phyloP scores from a whole-genome alignment of 169 alveolate species.

The Toxoplasma gondii region DNA sequence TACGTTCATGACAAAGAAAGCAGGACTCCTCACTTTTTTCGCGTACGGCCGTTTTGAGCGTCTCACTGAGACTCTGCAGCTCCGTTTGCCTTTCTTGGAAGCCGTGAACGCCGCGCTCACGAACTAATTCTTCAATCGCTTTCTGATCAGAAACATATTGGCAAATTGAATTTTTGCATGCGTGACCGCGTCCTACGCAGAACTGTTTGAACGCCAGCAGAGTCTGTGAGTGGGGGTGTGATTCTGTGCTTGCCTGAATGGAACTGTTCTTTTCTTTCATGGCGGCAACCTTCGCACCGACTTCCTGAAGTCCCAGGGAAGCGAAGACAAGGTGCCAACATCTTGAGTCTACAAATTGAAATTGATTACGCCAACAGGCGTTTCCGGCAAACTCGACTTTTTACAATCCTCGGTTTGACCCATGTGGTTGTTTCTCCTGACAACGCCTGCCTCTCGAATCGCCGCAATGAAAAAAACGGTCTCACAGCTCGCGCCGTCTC shows the following conservation, averaged over 20 bases:
- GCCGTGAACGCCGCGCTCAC: slow-evolving; percentile 20
- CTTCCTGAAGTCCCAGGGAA: neutral
- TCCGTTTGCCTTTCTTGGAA: neutral
- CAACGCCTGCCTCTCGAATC: too few species aligned
- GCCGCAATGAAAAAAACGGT: too few species aligned
- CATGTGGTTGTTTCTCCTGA: too few species aligned
- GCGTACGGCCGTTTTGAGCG: neutral
- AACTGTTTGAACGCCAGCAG: neutral
- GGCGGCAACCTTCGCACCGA: neutral
- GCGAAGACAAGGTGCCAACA: neutral
- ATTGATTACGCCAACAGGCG: neutral
- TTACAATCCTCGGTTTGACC: too few species aligned
- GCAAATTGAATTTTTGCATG: neutral
- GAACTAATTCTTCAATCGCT: neutral
- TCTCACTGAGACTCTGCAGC: neutral
- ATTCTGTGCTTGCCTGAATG: neutral
- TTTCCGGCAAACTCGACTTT: neutral
- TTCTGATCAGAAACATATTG: neutral
- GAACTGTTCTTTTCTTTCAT: neutral
- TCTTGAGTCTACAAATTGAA: neutral
- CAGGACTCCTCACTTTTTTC: neutral
- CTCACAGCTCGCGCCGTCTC: neutral
- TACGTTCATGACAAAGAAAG: too few species aligned
- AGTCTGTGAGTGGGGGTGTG: neutral
- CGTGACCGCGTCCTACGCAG: neutral